Evolutionary conservation across 2,329 filamentous ascomycete genomes (phyloP).

Genomic region (Fusarium marasasianum): DNA sequence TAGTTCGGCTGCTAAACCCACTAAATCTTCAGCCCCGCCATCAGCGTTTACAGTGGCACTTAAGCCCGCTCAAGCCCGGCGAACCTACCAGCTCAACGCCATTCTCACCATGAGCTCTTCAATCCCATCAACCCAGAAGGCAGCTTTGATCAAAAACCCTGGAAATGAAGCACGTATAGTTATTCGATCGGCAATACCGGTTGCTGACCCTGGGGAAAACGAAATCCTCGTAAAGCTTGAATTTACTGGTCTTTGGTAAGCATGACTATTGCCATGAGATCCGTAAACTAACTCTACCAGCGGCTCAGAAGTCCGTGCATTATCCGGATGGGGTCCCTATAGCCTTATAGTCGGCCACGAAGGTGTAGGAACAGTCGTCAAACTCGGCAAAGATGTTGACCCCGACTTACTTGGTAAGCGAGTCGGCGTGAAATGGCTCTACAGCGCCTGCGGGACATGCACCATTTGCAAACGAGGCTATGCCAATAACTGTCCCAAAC

Average conservation of each 20-base stretch:
- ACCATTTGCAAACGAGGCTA: constrained; percentile 47
- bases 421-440: constrained; percentile 58
- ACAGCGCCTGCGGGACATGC: constrained; percentile 52
- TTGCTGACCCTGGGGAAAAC: not conserved
- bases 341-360: constrained; percentile 44
- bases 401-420: constrained; percentile 44
- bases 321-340: constrained; percentile 44
- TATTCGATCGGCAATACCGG: constrained; percentile 3
- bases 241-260: constrained; percentile 37
- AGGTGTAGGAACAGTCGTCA: constrained; percentile 44
- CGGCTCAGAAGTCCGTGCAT: constrained; percentile 45
- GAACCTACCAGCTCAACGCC: not conserved
- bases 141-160: constrained; percentile 27
- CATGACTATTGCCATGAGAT: fast-evolving
- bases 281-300: constrained; percentile 9
- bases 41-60: not conserved
- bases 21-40: not conserved
- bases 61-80: not conserved
- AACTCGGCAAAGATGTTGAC: constrained; percentile 43
- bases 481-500: constrained; percentile 52
- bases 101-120: constrained; percentile 1
- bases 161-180: constrained; percentile 7
- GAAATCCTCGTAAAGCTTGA: constrained; percentile 33
- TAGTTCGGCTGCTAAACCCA: not conserved
- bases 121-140: constrained; percentile 11